These are phyloP conservation scores for Citrus cavaleriei DNA, from an alignment of 345 rosid species.

Conservation along the genomic window DNA sequence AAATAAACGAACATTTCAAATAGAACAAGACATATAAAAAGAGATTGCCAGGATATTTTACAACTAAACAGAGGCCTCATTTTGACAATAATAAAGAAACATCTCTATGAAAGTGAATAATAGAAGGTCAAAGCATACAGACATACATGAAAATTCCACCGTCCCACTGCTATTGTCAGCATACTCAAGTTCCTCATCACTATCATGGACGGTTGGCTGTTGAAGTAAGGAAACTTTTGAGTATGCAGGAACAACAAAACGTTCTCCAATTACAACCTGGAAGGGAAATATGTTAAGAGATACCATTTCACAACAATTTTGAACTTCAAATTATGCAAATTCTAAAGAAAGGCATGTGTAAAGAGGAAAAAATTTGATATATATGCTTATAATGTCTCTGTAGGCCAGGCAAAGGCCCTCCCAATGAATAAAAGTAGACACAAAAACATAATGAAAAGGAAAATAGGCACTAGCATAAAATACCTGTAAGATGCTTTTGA, in stretches of 20 bases:
- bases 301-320: background rate
- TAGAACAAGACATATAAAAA: background rate
- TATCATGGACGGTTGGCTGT: constrained; percentile 76
- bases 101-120: background rate
- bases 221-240: constrained; percentile 78
- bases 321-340: background rate
- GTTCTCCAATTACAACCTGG: constrained; percentile 83
- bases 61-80: background rate
- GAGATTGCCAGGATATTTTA: background rate
- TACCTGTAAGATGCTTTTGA: background rate
- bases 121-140: background rate
- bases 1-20: background rate
- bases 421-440: too few species aligned
- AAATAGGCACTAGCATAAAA: background rate
- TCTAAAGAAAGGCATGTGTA: background rate
- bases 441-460: too few species aligned
- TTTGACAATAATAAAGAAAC: background rate
- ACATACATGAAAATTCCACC: constrained; percentile 45
- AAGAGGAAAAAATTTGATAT: background rate
- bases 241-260: constrained; percentile 73
- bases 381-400: background rate
- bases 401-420: background rate
- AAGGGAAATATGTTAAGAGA: background rate
- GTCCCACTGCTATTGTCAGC: constrained; percentile 70
- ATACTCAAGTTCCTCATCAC: constrained; percentile 96